Evolutionary conservation across 352 stramenopile species (phyloP).

Genomic region (Globisporangium echinulatum): DNA sequence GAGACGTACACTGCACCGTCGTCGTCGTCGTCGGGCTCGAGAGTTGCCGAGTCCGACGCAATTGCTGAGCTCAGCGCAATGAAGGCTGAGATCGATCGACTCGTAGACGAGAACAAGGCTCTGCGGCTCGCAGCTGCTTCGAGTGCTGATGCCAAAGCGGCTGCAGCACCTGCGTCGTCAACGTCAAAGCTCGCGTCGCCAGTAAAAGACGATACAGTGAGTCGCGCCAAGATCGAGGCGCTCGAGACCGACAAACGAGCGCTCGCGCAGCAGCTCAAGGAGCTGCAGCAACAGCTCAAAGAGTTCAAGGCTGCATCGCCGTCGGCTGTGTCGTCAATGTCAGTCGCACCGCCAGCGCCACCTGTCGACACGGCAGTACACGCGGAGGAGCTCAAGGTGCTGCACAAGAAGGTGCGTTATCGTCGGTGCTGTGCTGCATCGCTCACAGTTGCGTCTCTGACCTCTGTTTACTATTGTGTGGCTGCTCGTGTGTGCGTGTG

Average conservation of each 20-base stretch:
- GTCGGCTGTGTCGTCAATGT: too few species aligned
- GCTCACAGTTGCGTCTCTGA: too few species aligned
- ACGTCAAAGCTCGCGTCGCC: slow-evolving; percentile 1
- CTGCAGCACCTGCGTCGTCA: neutral
- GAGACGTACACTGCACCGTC: slow-evolving; percentile 24
- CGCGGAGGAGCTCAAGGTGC: slow-evolving; percentile 30
- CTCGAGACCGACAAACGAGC: slow-evolving; percentile 49
- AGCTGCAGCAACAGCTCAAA: slow-evolving; percentile 48
- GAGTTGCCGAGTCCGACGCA: slow-evolving; percentile 29
- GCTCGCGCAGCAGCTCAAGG: slow-evolving; percentile 55
- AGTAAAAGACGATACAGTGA: slow-evolving; percentile 15
- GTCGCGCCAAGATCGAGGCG: slow-evolving; percentile 35
- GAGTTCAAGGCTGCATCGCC: slow-evolving; percentile 21
- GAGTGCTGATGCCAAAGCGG: neutral
- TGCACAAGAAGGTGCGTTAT: slow-evolving; percentile 52
- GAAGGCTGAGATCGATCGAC: slow-evolving; percentile 67
- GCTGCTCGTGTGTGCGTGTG: slow-evolving; percentile 8
- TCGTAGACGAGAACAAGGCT: slow-evolving; percentile 61
- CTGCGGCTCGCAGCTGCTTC: slow-evolving; percentile 25
- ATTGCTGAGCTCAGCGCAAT: slow-evolving; percentile 59
- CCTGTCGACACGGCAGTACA: slow-evolving; percentile 13
- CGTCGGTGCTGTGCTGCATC: too few species aligned
- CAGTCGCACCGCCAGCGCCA: slow-evolving; percentile 13
- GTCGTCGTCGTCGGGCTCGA: slow-evolving; percentile 6
- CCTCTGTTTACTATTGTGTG: too few species aligned